phyloP scores from a whole-genome alignment of 1,284 basidiomycete species.

The Puccinia hordei region DNA sequence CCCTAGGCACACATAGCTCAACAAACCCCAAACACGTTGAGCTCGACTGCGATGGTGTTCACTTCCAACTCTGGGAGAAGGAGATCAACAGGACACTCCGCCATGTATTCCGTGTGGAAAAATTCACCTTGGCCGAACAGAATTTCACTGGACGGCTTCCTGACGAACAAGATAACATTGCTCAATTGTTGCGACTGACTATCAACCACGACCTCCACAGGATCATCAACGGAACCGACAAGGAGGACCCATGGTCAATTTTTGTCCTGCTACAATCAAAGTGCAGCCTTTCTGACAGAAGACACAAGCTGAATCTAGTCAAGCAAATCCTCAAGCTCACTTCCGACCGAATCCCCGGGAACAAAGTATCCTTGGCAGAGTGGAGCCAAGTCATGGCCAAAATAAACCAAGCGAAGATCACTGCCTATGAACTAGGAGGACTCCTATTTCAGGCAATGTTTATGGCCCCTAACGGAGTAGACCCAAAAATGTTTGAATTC shows the following conservation, averaged over 20 bases:
- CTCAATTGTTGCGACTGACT: too few relatives aligned
- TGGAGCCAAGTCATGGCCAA: too few relatives aligned
- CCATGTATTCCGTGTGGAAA: neutral
- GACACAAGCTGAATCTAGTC: too few relatives aligned
- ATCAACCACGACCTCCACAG: too few relatives aligned
- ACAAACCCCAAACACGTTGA: neutral
- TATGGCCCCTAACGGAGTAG: neutral
- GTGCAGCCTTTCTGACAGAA: too few relatives aligned
- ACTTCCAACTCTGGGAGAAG: neutral
- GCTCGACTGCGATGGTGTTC: neutral
- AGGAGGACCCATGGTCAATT: too few relatives aligned
- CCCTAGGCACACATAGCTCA: neutral
- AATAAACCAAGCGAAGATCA: too few relatives aligned
- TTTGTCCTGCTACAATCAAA: too few relatives aligned
- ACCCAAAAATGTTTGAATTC: slow-evolving; percentile 9
- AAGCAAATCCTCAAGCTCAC: too few relatives aligned
- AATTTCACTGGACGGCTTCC: neutral
- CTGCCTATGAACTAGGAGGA: neutral
- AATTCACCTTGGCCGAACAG: neutral
- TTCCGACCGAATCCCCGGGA: too few relatives aligned
- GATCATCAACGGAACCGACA: too few relatives aligned
- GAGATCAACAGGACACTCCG: neutral
- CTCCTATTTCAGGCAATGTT: neutral
- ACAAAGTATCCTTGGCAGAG: too few relatives aligned
- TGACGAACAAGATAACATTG: neutral